phyloP scores from a whole-genome alignment of 2,329 filamentous ascomycete genomes.

The Allantophomopsis cytisporea region DNA sequence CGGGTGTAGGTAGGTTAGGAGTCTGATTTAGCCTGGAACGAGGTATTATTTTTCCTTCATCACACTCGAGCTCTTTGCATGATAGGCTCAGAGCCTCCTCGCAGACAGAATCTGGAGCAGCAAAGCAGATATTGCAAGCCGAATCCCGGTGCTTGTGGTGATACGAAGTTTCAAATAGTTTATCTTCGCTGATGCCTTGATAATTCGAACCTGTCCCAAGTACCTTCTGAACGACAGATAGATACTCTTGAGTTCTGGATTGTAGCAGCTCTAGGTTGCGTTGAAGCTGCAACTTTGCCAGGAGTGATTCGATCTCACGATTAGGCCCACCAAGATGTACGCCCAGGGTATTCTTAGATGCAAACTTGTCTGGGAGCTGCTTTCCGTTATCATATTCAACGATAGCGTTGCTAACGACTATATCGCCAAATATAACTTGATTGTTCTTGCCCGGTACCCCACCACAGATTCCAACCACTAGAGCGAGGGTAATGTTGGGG shows the following conservation, averaged over 20 bases:
- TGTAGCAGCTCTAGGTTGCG: slow-evolving; percentile 1
- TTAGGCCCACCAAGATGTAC: slow-evolving; percentile 5
- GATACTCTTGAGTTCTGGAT: slow-evolving; percentile 1
- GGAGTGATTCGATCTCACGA: slow-evolving; percentile 4
- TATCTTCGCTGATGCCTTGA: slow-evolving; percentile 1
- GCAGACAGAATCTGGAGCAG: too few species aligned
- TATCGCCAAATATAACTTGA: slow-evolving; percentile 16
- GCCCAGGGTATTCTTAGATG: slow-evolving; percentile 7
- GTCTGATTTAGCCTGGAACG: too few species aligned
- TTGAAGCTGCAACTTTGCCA: slow-evolving; percentile 2
- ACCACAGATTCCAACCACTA: slow-evolving; percentile 28
- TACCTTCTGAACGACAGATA: slow-evolving; percentile 1
- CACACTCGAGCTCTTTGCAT: too few species aligned
- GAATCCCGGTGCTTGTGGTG: too few species aligned
- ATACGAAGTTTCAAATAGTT: neutral
- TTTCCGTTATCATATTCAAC: slow-evolving; percentile 19
- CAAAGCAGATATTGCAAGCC: too few species aligned
- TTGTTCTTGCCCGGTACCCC: slow-evolving; percentile 9
- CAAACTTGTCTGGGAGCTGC: slow-evolving; percentile 8
- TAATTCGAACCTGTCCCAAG: slow-evolving; percentile 1
- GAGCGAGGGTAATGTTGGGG: slow-evolving; percentile 10
- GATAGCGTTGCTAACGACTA: slow-evolving; percentile 14
- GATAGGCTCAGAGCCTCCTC: too few species aligned
- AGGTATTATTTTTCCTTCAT: too few species aligned
- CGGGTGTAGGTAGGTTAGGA: too few species aligned